Percentiles rank a stretch among this genome's conserved stretches.
Conservation (phyloP, 768 basidiomycete genomes). For the Crucibulum laeve region DNA sequence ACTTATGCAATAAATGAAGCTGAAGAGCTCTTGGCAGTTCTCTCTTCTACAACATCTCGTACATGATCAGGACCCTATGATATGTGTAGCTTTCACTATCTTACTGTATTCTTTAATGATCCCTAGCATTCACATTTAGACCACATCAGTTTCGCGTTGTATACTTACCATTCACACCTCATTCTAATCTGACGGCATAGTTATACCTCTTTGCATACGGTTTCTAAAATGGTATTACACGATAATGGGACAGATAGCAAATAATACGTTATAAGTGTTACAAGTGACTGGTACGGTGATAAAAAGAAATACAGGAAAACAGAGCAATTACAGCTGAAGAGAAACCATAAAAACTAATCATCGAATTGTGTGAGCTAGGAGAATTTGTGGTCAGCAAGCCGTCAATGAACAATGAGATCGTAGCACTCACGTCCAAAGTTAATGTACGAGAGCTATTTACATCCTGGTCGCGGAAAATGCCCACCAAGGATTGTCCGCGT, state of each 20-base stretch:
- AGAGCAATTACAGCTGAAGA: background rate
- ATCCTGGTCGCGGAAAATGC: constrained; percentile 92
- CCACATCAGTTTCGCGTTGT: background rate
- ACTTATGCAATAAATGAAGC: background rate
- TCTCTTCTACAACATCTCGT: background rate
- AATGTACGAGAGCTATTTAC: constrained; percentile 89
- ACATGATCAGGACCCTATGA: background rate
- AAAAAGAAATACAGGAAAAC: background rate
- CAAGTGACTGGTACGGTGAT: too few relatives aligned
- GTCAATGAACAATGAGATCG: background rate
- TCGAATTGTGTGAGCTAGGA: constrained; percentile 59
- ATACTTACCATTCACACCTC: background rate
- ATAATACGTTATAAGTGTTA: too few relatives aligned
- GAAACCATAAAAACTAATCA: constrained; percentile 26
- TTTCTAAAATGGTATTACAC: background rate
- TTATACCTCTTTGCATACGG: background rate
- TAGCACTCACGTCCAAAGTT: constrained; percentile 75
- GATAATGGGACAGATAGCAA: too few relatives aligned
- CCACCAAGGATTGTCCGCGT: constrained; percentile 84
- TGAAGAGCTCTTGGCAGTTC: background rate
- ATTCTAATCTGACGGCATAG: background rate
- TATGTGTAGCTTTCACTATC: background rate
- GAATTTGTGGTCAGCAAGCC: background rate
- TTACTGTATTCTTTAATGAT: constrained; percentile 1
- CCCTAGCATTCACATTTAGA: background rate